Base-by-base conservation (phyloP, 805 yeast species). In the Torulaspora maleeae region DNA sequence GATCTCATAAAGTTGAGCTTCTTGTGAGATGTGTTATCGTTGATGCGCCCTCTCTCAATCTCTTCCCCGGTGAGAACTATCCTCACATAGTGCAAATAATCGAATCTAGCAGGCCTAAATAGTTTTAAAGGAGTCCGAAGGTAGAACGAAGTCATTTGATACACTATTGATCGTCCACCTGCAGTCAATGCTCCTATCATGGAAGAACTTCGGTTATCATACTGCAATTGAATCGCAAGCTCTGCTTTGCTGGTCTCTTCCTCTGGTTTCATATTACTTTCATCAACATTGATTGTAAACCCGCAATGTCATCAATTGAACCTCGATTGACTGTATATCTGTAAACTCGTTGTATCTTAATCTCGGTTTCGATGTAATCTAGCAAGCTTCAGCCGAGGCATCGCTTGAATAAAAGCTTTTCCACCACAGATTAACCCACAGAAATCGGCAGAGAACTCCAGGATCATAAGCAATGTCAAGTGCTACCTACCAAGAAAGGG, bases 91-190 rank as follows among this genome's bases (percentile, higher is more conserved):
- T 86, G 86, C 60, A 87, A 69, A 57, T 86, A 88, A 63, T 91
- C 98, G 49, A 91, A 86, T 33, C 97, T 69, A 3, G 95, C 82
- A 1, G 98, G 98, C 28, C 95, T 72, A 63, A 91, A 91, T 17
- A 90, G 72, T 68, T 91, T 90, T 36, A 88, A 84, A 1, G 82
- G 82, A 1, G 95, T 86, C 46, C 97, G 73, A 36, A 89, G 64
- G 61, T 90, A 91, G 25, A 91, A 69, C 0, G 89, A 71, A 36
- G 88, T 82, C 29, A 88, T 52, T 64, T 90, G 96, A 49, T 80
- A 79, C n/a, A 86, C 75, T 20, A 88, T 55, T 0, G 96, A 95
- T 29, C 97, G 72, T 4, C 88, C 79, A 48, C 96, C 90, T 0
- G 96, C 96, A 0, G 95, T 81, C 10, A 86, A 75, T 0, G 86